Percentiles rank a stretch among this genome's conserved stretches.
phyloP scores from a whole-genome alignment of 116 monocot species.

The Posidonia oceanica region DNA sequence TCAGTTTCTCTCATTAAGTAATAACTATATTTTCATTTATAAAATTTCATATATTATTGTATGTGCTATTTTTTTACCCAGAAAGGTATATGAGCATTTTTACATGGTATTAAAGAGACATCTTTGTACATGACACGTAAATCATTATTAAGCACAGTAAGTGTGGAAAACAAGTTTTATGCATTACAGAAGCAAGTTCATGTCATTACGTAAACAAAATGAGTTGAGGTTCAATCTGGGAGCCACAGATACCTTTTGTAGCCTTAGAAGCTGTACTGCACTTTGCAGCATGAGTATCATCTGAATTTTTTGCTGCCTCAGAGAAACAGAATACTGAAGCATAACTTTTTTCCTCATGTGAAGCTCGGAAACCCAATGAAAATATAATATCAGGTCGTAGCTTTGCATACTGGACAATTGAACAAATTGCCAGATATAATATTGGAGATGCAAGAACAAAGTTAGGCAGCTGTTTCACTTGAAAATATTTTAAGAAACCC shows the following conservation, averaged over 20 bases:
- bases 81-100: no score
- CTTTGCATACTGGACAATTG: conserved; percentile 42
- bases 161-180: no score
- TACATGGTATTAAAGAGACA: no score
- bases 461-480: conserved; percentile 88
- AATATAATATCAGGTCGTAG: conserved; percentile 23
- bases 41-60: no score
- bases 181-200: no score
- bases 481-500: conserved; percentile 92
- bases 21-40: no score
- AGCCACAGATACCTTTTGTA: conserved; percentile 22
- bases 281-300: conserved; percentile 10
- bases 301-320: conserved; percentile 13
- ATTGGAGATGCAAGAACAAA: conserved; percentile 93
- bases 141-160: no score
- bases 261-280: conserved; percentile 10
- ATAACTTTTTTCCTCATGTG: conserved; percentile 2
- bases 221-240: not conserved
- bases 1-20: no score
- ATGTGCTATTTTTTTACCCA: no score
- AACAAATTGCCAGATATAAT: conserved; percentile 49
- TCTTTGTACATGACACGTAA: no score
- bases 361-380: conserved; percentile 23
- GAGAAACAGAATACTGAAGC: conserved; percentile 7
- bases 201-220: not conserved